Percentiles rank a stretch among this genome's conserved stretches.
Conservation (phyloP, 768 basidiomycete species). For the Boletus subcaerulescens region DNA sequence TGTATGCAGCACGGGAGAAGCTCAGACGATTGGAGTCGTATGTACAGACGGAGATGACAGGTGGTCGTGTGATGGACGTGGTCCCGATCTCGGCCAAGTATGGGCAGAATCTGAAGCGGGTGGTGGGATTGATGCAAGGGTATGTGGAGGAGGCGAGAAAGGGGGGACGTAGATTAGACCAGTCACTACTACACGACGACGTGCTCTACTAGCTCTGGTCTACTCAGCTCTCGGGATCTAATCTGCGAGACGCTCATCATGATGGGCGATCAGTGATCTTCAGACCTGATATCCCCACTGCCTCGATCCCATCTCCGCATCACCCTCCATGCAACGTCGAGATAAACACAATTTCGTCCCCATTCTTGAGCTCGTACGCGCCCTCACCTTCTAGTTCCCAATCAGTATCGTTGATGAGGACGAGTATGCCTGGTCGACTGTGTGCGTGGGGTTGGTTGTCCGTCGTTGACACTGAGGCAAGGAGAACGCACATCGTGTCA, state of each 20-base stretch:
- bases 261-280: neutral
- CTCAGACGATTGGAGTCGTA: constrained; percentile 54
- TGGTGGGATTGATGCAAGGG: constrained; percentile 63
- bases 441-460: neutral
- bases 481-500: constrained; percentile 67
- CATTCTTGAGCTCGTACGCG: constrained; percentile 69
- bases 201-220: no score
- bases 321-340: constrained; percentile 81
- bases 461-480: neutral
- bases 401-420: constrained; percentile 95
- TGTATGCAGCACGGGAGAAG: constrained; percentile 56
- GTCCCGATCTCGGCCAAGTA: constrained; percentile 85
- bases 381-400: constrained; percentile 98
- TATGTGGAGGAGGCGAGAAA: constrained; percentile 57
- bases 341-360: constrained; percentile 94
- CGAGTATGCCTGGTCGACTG: constrained; percentile 94
- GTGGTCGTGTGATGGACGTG: constrained; percentile 50
- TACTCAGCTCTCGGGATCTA: neutral
- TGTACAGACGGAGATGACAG: constrained; percentile 46
- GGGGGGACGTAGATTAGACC: neutral
- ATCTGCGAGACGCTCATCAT: neutral
- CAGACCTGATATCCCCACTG: neutral
- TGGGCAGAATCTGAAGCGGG: constrained; percentile 71
- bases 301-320: neutral
- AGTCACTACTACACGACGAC: no score